Evolutionary conservation across 1,284 basidiomycete genomes (phyloP), one percentile per base, ranked within the genome.

Genomic region (Rhizopogon hawkerae): DNA sequence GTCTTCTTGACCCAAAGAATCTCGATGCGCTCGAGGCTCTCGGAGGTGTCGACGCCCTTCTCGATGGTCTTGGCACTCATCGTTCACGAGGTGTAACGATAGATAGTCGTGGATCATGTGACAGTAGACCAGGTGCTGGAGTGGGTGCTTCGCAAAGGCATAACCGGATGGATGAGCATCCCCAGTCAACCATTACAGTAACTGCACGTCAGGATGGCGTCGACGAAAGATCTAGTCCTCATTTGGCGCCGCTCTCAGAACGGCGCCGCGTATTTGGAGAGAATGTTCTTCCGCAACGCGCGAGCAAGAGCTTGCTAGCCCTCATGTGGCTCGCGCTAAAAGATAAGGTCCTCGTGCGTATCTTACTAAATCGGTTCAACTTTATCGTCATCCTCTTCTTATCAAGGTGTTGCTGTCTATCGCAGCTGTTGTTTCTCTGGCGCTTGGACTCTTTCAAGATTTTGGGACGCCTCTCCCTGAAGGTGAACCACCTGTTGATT

Each of bases 291-390:
- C 95, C 95, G 1, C 70, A 71, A 4, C 81, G 90, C 36, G 76
- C 80, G 50, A 82, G 79, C 56, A 98, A 96, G 71, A 80, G 78
- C 24, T 73, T 98, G 14, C 72, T 92, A 38, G 72, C 78, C 56
- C 77, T 98, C 36, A 97, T 97, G 91, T 96, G 89, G 89, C 69
- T 89, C 33, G 94, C 95, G 1, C 73, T 97, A 62, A 91, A 95
- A 69, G 95, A 98, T 70, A 97, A 94, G 73, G 90, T 97, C 57
- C 70, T 97, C 68, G 89, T 89, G 56, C 58, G 86, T 76, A 7
- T 60, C 1, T 33, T 33, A 39, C 43, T 41, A 16, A 10, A 10
- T 47, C 13, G 13, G 2, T 5, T 29, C 13, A 24, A 23, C 44
- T 33, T 3, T 44, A 33, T 8, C 42, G 56, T 53, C 49, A 60